Evolutionary conservation across 148 eudicot species (phyloP).

Genomic region (Fallopia convolvulus): DNA sequence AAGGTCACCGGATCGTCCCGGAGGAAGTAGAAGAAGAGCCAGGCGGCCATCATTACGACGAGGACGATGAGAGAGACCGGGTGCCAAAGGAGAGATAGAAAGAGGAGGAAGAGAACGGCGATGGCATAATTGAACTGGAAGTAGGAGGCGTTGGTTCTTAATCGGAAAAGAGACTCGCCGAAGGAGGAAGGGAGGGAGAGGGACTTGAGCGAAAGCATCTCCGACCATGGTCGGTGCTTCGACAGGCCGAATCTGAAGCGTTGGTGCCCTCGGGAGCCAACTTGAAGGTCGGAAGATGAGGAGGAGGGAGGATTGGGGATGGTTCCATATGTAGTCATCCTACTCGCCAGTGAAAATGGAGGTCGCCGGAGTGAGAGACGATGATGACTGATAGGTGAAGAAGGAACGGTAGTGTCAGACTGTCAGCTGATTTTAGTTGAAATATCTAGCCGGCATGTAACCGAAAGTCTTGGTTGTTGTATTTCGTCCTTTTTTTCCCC

Average conservation of each 20-base stretch:
- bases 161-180: constrained; percentile 18
- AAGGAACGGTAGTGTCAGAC: no score
- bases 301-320: constrained; percentile 25
- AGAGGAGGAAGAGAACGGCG: constrained; percentile 24
- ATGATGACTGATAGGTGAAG: no score
- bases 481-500: no score
- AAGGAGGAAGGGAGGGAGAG: constrained; percentile 23
- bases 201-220: constrained; percentile 23
- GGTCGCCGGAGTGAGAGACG: neutral
- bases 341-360: neutral
- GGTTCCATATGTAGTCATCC: constrained; percentile 54
- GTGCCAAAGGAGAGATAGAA: constrained; percentile 47
- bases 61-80: constrained; percentile 49
- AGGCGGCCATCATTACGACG: constrained; percentile 29
- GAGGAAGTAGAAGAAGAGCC: constrained; percentile 60
- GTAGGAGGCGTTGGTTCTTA: constrained; percentile 27
- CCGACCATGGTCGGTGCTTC: constrained; percentile 40
- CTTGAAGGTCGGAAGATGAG: constrained; percentile 15
- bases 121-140: constrained; percentile 51
- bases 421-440: no score
- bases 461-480: no score
- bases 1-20: constrained; percentile 36
- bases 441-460: no score
- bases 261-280: constrained; percentile 25
- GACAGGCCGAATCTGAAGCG: constrained; percentile 24